A percentile compares a stretch with the other conserved stretches of the same genome.
phyloP scores from a whole-genome alignment of 352 stramenopile species.

The Hyaloperonospora brassicae region DNA sequence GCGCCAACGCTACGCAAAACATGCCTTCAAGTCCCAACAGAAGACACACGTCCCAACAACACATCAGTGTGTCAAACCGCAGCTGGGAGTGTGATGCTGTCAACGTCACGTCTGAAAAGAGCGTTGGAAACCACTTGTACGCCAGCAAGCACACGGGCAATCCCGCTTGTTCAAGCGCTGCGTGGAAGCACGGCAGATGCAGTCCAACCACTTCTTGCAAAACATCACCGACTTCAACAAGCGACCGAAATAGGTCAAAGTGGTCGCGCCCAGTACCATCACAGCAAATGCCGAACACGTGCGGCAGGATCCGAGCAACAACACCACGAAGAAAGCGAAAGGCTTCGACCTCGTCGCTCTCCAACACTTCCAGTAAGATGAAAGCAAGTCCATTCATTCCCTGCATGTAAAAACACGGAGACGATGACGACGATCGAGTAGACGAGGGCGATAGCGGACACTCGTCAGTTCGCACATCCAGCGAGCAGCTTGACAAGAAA shows the following conservation, averaged over 20 bases:
- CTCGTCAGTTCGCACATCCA: slow-evolving; percentile 36
- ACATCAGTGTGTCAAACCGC: slow-evolving; percentile 64
- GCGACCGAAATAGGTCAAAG: slow-evolving; percentile 63
- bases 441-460: slow-evolving; percentile 23
- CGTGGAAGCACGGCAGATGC: slow-evolving; percentile 55
- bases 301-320: slow-evolving; percentile 55
- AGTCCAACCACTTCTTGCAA: slow-evolving; percentile 68
- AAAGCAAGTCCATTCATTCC: slow-evolving; percentile 82
- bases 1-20: slow-evolving; percentile 60
- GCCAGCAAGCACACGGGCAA: slow-evolving; percentile 67
- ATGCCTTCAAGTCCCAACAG: slow-evolving; percentile 75
- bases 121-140: slow-evolving; percentile 86
- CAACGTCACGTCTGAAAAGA: slow-evolving; percentile 79
- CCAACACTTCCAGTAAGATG: slow-evolving; percentile 57
- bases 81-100: slow-evolving; percentile 67
- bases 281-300: slow-evolving; percentile 66
- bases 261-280: slow-evolving; percentile 36
- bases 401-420: slow-evolving; percentile 70
- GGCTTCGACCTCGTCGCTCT: slow-evolving; percentile 41
- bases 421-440: slow-evolving; percentile 14
- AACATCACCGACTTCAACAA: slow-evolving; percentile 60
- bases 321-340: slow-evolving; percentile 62
- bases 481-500: slow-evolving; percentile 55
- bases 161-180: slow-evolving; percentile 43
- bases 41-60: slow-evolving; percentile 75